Base-by-base conservation (phyloP, 306 rosid species). In the Adenanthera pavonina region DNA sequence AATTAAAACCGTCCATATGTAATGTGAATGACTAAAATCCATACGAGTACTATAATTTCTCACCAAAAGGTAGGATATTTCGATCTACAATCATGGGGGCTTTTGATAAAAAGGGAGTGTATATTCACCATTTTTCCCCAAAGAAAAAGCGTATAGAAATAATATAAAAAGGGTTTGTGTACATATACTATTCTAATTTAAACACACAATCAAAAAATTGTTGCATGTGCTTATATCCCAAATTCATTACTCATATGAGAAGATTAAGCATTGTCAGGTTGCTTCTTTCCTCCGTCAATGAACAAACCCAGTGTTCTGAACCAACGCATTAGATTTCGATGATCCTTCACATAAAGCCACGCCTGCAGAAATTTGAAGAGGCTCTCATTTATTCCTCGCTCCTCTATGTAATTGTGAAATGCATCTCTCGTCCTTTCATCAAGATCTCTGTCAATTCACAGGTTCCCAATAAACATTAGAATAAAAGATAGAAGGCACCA, bases 291-390 rank as follows among this genome's bases (percentile, higher is more conserved):
- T 71, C 90, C 92, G 2, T 80, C 89, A 72, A 95, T 78, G 84
- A 93, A 90, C 78, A 83, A 48, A 36, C 97, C 99, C 69, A 78
- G 81, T 0, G 91, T 85, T 81, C 88, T 93, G 86, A 93, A 92
- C 99, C 99, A 95, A 11, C 88, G 94, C 99, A 89, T 25, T 16
- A 90, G 89, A 87, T 88, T 90, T 76, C 99, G 88, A 80, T 92
- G 97, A 36, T 95, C 96, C 89, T 92, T 95, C 59, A 95, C 99
- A 81, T 93, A 95, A 15, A 93, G 90, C 99, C 99, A 95, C 19
- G 97, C 97, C 81, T 85, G 97, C 82, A 95, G 99, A 87, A 93
- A 95, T 49, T 87, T 92, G 69, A 95, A 95, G 82, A 93, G 99
- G 69, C 80, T 81, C 77, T 93, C 97, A 19, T 89, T 91, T 60